Evolutionary conservation across 805 yeast genomes (phyloP), one percentile per base, ranked within the genome.

Genomic region (Wickerhamiella kazuoi): DNA sequence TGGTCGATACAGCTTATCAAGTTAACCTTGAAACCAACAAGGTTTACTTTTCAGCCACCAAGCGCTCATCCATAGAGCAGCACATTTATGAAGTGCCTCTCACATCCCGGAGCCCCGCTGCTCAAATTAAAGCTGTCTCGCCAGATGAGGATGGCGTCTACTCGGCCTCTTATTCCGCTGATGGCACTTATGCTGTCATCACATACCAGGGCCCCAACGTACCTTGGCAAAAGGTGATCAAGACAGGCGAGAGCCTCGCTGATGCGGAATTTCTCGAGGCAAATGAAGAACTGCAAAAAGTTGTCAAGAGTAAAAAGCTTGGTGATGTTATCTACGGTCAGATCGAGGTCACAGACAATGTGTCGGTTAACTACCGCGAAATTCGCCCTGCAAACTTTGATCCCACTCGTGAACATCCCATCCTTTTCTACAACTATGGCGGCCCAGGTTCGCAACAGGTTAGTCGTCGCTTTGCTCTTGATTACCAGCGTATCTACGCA

Each of bases 371-470:
- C 57, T 70, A 72, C 21, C 67, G 73, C 42, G 95, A 86, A 56
- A 77, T 82, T 4, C 62, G 76, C 34, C 97, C 97, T 1, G 68
- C 76, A 33, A 61, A 67, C 46, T 90, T 90, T 54, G 69, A 80
- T 50, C 50, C 59, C 7, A 46, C 49, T 28, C 62, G 66, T 50
- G 66, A 76, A 54, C 84, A 87, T 55, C 97, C 97, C 0, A 74
- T 90, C 0, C 64, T 90, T 42, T 87, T 90, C 55, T 84, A 69
- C 54, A 84, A 84, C 3, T 90, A 90, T 53, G 96, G 95, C 18
- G 98, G 98, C 0, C 98, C 98, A 7, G 90, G 84, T 28, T 79
- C 94, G 4, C 97, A 90, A 57, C 64, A 71, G 39, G 95, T 87
- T 5, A 62, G 67, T 33, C 73, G 79, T 45, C 53, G 62, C 13